phyloP scores from a whole-genome alignment of 2,329 filamentous ascomycete genomes.

The Alternaria postmessia region DNA sequence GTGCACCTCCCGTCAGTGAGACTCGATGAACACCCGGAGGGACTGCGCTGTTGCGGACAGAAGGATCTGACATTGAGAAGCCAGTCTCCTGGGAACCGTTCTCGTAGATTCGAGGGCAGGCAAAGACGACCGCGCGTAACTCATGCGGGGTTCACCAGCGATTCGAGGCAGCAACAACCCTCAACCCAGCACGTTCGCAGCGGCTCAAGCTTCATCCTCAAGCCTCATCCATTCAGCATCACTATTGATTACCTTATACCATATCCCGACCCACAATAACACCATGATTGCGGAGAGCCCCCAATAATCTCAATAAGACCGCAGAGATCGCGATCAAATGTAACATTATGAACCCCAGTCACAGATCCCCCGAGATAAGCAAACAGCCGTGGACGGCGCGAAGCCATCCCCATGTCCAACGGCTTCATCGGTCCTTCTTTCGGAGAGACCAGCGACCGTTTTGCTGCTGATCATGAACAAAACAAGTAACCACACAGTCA shows the following conservation, averaged over 20 bases:
- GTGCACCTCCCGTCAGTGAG: neutral
- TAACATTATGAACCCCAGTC: constrained; percentile 1
- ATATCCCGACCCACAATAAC: neutral
- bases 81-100: neutral
- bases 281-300: neutral
- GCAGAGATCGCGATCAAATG: neutral
- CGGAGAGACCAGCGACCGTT: constrained; percentile 1
- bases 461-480: constrained; percentile 1
- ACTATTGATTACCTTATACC: neutral
- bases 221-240: neutral
- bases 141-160: neutral
- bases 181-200: neutral
- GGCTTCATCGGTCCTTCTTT: constrained; percentile 4
- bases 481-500: constrained; percentile 4
- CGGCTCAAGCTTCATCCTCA: neutral
- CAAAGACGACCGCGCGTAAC: neutral
- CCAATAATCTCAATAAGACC: neutral
- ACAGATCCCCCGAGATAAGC: constrained; percentile 4
- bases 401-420: constrained; percentile 2
- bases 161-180: neutral
- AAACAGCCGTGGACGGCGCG: constrained; percentile 1
- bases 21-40: neutral
- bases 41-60: neutral
- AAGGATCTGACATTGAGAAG: neutral
- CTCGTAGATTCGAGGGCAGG: neutral